These are phyloP conservation scores for Starmera pachycereana DNA, from an alignment of 805 yeast species.

Conservation along the genomic window DNA sequence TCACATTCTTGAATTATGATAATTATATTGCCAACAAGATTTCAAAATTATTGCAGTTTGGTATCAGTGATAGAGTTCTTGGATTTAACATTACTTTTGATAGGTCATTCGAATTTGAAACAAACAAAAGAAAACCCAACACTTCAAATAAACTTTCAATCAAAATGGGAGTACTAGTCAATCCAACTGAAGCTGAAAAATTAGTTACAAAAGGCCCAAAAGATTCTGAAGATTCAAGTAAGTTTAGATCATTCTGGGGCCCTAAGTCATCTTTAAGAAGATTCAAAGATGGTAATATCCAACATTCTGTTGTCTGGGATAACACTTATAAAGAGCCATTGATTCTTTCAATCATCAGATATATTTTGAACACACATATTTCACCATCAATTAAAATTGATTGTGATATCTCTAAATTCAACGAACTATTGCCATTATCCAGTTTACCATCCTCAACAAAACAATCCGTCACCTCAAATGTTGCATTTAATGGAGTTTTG, in stretches of 20 bases:
- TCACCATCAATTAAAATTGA: slow-evolving; percentile 24
- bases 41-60: slow-evolving; percentile 45
- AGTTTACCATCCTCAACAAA: slow-evolving; percentile 45
- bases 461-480: slow-evolving; percentile 36
- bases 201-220: slow-evolving; percentile 83
- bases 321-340: slow-evolving; percentile 49
- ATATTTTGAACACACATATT: slow-evolving; percentile 56
- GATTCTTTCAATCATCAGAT: slow-evolving; percentile 52
- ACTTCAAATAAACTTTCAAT: slow-evolving; percentile 21
- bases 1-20: slow-evolving; percentile 60
- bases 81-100: slow-evolving; percentile 24
- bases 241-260: slow-evolving; percentile 88
- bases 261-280: slow-evolving; percentile 73
- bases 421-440: slow-evolving; percentile 46
- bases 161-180: slow-evolving; percentile 54
- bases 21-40: slow-evolving; percentile 53
- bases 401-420: slow-evolving; percentile 33
- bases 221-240: slow-evolving; percentile 42
- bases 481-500: slow-evolving; percentile 31
- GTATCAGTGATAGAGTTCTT: slow-evolving; percentile 38
- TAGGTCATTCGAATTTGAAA: slow-evolving; percentile 21
- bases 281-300: slow-evolving; percentile 86
- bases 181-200: slow-evolving; percentile 68
- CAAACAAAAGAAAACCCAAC: slow-evolving; percentile 43
- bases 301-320: slow-evolving; percentile 86